A percentile compares a stretch with the other conserved stretches of the same genome.
Evolutionary conservation across 768 basidiomycete genomes (phyloP).

Genomic region (Russula lepida): DNA sequence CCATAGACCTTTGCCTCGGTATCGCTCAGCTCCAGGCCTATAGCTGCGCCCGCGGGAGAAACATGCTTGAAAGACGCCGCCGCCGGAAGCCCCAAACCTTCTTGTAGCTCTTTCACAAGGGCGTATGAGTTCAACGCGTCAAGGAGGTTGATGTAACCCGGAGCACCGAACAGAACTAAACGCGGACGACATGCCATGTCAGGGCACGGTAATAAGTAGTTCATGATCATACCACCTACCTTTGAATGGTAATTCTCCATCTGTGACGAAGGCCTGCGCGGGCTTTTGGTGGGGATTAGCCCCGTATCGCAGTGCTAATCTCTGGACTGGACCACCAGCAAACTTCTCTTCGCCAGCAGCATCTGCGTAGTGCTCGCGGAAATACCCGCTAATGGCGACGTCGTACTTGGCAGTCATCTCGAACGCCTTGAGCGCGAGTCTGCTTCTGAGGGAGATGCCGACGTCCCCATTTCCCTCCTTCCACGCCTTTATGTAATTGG

Average conservation of each 20-base stretch:
- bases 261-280: conserved; percentile 88
- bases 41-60: conserved; percentile 94
- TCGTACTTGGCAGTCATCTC: conserved; percentile 95
- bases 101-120: conserved; percentile 88
- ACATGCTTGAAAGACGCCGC: conserved; percentile 99
- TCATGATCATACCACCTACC: conserved; percentile 45
- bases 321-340: conserved; percentile 68
- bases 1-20: conserved; percentile 92
- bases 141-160: conserved; percentile 96
- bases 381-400: conserved; percentile 92
- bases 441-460: conserved; percentile 58
- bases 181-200: conserved; percentile 1
- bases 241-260: conserved; percentile 89
- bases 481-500: conserved; percentile 71
- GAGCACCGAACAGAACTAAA: conserved; percentile 82
- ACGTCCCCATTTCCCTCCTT: conserved; percentile 68
- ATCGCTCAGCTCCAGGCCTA: conserved; percentile 75
- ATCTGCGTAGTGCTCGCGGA: conserved; percentile 90
- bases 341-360: conserved; percentile 59
- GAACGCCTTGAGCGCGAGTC: conserved; percentile 92
- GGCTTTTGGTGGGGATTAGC: conserved; percentile 99
- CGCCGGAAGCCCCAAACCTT: conserved; percentile 80
- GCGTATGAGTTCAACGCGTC: conserved; percentile 97
- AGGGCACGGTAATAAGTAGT: neutral
- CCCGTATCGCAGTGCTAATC: conserved; percentile 84